A percentile compares a stretch with the other conserved stretches of the same genome.
Conservation (phyloP, 495 filamentous ascomycete genomes). For the Pseudomonodictys pantanalensis region DNA sequence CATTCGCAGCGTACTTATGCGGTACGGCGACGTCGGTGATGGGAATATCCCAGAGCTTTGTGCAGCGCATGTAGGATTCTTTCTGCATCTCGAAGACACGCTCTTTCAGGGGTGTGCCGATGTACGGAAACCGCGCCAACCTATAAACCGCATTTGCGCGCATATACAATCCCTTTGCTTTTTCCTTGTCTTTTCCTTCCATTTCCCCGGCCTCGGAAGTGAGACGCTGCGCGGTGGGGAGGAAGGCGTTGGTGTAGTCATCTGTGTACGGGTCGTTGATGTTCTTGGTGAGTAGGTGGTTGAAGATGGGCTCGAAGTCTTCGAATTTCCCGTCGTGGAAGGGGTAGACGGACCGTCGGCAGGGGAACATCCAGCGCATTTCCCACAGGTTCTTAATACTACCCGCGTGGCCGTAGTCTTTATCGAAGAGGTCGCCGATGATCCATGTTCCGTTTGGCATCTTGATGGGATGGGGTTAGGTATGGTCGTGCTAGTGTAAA, state of each 20-base stretch:
- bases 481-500: neutral
- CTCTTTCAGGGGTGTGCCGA: constrained; percentile 52
- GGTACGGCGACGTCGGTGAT: constrained; percentile 58
- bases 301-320: constrained; percentile 64
- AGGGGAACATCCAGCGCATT: constrained; percentile 68
- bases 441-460: constrained; percentile 27
- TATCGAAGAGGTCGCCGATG: constrained; percentile 31
- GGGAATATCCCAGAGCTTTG: constrained; percentile 51
- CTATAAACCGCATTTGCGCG: constrained; percentile 68
- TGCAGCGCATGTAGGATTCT: constrained; percentile 58
- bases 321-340: constrained; percentile 70
- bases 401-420: constrained; percentile 53
- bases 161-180: constrained; percentile 60
- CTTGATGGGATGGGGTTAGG: neutral
- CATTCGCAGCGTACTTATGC: constrained; percentile 48
- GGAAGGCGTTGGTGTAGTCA: constrained; percentile 63
- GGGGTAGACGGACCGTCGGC: constrained; percentile 36
- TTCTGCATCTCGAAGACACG: constrained; percentile 67
- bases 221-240: constrained; percentile 53
- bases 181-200: constrained; percentile 23
- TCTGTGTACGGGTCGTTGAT: constrained; percentile 62
- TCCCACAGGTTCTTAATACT: constrained; percentile 72
- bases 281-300: constrained; percentile 55
- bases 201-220: constrained; percentile 49
- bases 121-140: constrained; percentile 72